Evolutionary conservation across 352 stramenopile genomes (phyloP).

Genomic region (Globisporangium solare): DNA sequence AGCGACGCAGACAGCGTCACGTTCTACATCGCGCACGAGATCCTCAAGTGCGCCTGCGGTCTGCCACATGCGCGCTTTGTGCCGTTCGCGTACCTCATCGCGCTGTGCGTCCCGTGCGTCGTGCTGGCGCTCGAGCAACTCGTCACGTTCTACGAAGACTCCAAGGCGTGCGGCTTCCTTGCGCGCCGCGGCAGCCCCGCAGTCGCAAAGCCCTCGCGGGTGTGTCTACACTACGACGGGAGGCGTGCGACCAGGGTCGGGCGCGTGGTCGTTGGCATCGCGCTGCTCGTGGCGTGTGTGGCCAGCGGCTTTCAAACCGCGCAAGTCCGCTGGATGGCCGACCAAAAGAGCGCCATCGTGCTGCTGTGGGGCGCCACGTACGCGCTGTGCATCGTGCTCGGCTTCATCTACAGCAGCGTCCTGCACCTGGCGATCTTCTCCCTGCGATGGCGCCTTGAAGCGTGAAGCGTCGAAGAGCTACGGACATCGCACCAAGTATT

Average conservation of each 20-base stretch:
- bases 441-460: conserved; percentile 32
- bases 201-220: conserved; percentile 11
- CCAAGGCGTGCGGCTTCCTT: conserved; percentile 40
- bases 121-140: conserved; percentile 43
- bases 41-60: conserved; percentile 44
- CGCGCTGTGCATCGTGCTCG: conserved; percentile 33
- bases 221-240: conserved; percentile 23
- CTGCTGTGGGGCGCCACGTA: conserved; percentile 47
- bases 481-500: too few species aligned
- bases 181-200: conserved; percentile 27
- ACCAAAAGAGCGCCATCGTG: conserved; percentile 22
- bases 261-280: conserved; percentile 26
- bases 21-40: conserved; percentile 50
- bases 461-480: not conserved
- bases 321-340: conserved; percentile 29
- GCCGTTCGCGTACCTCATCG: conserved; percentile 36
- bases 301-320: conserved; percentile 29
- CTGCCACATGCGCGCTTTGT: conserved; percentile 35
- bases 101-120: conserved; percentile 27
- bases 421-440: conserved; percentile 39
- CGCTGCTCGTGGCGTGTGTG: conserved; percentile 29
- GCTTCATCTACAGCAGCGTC: conserved; percentile 41
- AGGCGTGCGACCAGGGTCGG: conserved; percentile 30
- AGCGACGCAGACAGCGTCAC: conserved; percentile 13
- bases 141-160: conserved; percentile 59